Evolutionary conservation across 495 filamentous ascomycete genomes (phyloP).

Genomic region (Penicillium goetzii): DNA sequence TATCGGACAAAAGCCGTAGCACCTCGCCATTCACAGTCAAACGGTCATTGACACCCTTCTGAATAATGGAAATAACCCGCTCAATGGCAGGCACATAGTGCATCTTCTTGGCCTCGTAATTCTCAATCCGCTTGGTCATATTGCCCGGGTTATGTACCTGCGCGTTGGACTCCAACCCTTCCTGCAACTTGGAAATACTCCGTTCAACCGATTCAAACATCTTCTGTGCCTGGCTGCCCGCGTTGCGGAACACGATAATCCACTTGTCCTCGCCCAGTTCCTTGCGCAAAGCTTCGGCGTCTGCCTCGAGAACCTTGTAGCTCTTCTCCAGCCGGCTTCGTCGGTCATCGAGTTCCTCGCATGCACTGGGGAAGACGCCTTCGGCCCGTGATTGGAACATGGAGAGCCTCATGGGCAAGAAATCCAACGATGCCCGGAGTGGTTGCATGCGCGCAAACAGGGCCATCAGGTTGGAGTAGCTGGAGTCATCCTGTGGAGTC

Average conservation of each 20-base stretch:
- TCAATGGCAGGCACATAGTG: slow-evolving; percentile 96
- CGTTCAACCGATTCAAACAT: slow-evolving; percentile 92
- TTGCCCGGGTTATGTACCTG: slow-evolving; percentile 68
- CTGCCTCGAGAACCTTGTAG: slow-evolving; percentile 81
- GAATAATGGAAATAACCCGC: slow-evolving; percentile 85
- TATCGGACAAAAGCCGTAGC: slow-evolving; percentile 76
- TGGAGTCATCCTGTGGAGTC: slow-evolving; percentile 73
- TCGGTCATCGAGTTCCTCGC: slow-evolving; percentile 79
- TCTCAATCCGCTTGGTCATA: slow-evolving; percentile 82
- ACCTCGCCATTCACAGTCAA: slow-evolving; percentile 96
- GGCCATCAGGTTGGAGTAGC: slow-evolving; percentile 74
- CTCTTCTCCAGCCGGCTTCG: slow-evolving; percentile 70
- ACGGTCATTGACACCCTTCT: slow-evolving; percentile 87
- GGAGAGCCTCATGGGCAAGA: slow-evolving; percentile 92
- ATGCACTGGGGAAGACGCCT: slow-evolving; percentile 80
- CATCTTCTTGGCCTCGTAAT: slow-evolving; percentile 90
- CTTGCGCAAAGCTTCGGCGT: slow-evolving; percentile 82
- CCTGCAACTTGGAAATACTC: slow-evolving; percentile 78
- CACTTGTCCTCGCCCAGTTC: slow-evolving; percentile 94
- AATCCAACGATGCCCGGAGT: slow-evolving; percentile 87
- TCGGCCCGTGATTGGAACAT: slow-evolving; percentile 80
- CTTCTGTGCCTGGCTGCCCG: slow-evolving; percentile 88
- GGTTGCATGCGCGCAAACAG: slow-evolving; percentile 96
- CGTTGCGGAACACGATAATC: slow-evolving; percentile 91
- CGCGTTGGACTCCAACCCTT: slow-evolving; percentile 73